A percentile compares a stretch with the other conserved stretches of the same genome.
Conservation (phyloP, 2,329 filamentous ascomycete genomes). For the Epichloe uncinata region DNA sequence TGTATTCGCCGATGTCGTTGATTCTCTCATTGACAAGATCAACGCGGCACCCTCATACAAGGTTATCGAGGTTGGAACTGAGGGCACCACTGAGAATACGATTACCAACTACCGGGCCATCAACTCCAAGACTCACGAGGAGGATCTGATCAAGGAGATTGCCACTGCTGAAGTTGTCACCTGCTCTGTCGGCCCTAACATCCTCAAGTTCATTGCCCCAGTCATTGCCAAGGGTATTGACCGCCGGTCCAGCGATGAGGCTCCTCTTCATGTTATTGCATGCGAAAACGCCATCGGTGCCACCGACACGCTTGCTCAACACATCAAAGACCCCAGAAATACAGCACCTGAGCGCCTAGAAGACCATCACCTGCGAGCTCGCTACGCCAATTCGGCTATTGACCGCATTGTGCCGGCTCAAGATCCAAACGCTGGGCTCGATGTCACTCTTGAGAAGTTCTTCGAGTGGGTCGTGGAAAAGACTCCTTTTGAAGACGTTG, state of each 20-base stretch:
- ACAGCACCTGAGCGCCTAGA: conserved; percentile 54
- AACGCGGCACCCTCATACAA: conserved; percentile 68
- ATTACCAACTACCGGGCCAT: conserved; percentile 96
- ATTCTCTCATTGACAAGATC: conserved; percentile 64
- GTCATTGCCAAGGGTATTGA: conserved; percentile 92
- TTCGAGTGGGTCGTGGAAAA: conserved; percentile 97
- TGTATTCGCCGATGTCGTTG: conserved; percentile 90
- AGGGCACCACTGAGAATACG: conserved; percentile 65
- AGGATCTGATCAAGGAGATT: conserved; percentile 73
- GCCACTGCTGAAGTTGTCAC: conserved; percentile 81
- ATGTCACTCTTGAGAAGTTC: conserved; percentile 96
- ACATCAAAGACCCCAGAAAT: conserved; percentile 65
- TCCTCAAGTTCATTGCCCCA: conserved; percentile 91
- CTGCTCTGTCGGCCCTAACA: conserved; percentile 90
- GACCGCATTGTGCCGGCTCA: conserved; percentile 96
- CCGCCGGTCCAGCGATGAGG: conserved; percentile 46
- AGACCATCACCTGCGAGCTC: conserved; percentile 59
- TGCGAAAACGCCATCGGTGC: conserved; percentile 97
- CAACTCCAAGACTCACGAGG: conserved; percentile 81
- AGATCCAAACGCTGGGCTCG: conserved; percentile 62
- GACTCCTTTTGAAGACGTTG: conserved; percentile 62
- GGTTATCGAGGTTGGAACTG: conserved; percentile 82
- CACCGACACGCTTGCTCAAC: conserved; percentile 71
- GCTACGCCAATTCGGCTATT: conserved; percentile 95
- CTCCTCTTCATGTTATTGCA: conserved; percentile 81